Percentiles rank a stretch among this genome's conserved stretches.
phyloP scores from a whole-genome alignment of 208 protist species.

The Leishmania major region DNA sequence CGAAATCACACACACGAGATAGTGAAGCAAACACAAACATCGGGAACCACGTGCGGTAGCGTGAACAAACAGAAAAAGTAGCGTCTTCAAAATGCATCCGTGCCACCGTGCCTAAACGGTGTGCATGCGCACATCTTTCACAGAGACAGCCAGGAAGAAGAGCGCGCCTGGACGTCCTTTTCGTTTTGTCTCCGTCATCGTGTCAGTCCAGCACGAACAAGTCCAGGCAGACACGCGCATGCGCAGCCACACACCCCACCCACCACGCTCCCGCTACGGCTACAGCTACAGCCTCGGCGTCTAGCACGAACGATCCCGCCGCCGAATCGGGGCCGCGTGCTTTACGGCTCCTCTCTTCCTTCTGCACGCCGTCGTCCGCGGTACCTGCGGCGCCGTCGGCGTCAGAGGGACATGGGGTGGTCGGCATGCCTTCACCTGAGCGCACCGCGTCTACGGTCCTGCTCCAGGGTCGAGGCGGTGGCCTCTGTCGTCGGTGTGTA shows the following conservation, averaged over 20 bases:
- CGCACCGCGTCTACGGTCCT: background rate
- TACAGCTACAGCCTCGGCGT: too few relatives aligned
- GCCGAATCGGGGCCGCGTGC: background rate
- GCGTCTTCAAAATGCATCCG: too few relatives aligned
- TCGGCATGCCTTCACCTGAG: background rate
- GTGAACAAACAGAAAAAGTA: background rate
- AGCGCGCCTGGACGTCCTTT: too few relatives aligned
- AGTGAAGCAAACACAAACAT: background rate
- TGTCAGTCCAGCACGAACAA: background rate
- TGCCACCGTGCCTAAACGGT: too few relatives aligned
- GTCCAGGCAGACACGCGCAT: background rate
- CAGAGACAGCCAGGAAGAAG: too few relatives aligned
- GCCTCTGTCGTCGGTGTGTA: background rate
- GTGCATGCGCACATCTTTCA: too few relatives aligned
- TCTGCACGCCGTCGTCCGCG: background rate
- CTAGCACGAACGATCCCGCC: background rate
- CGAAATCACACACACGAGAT: background rate
- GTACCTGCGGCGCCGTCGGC: background rate
- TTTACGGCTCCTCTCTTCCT: background rate
- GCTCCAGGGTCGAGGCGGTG: background rate
- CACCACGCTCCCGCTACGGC: background rate
- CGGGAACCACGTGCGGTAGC: background rate
- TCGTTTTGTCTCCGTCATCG: too few relatives aligned
- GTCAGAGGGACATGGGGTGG: background rate
- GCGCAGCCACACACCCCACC: background rate